Percentiles rank a stretch among this genome's conserved stretches.
These are phyloP conservation scores for Fusarium newnesense DNA, from an alignment of 2,329 filamentous ascomycete species.

Conservation along the genomic window DNA sequence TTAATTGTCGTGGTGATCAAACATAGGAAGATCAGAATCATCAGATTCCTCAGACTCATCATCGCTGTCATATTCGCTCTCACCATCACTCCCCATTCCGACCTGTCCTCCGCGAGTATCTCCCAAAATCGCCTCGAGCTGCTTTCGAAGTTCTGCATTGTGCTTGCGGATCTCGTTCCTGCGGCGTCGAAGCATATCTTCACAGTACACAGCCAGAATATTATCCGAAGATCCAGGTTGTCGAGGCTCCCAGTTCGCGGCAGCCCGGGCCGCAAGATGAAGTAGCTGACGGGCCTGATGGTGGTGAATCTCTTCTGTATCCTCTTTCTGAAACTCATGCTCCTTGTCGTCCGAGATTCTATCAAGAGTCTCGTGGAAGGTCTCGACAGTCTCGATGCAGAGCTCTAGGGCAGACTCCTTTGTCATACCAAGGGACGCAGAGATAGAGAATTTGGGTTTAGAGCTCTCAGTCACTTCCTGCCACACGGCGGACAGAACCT, in stretches of 20 bases:
- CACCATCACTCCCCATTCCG: slow-evolving; percentile 1
- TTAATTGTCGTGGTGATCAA: neutral
- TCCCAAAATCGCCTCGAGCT: slow-evolving; percentile 17
- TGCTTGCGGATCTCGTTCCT: slow-evolving; percentile 4
- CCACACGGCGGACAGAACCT: slow-evolving; percentile 5
- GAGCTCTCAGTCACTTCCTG: neutral
- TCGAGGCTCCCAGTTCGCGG: slow-evolving; percentile 24
- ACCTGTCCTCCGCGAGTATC: slow-evolving; percentile 16
- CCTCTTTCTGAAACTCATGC: neutral
- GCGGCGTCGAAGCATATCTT: slow-evolving; percentile 21
- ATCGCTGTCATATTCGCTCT: neutral
- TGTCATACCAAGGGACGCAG: neutral
- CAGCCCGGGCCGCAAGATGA: slow-evolving; percentile 30
- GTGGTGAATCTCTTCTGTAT: neutral
- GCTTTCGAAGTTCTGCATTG: slow-evolving; percentile 2
- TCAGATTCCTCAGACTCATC: neutral
- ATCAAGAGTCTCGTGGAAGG: slow-evolving; percentile 13
- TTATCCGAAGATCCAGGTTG: neutral
- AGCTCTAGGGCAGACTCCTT: slow-evolving; percentile 1
- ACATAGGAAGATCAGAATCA: neutral
- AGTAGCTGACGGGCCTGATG: slow-evolving; percentile 29
- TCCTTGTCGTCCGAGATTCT: slow-evolving; percentile 1
- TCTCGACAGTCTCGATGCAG: slow-evolving; percentile 25
- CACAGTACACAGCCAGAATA: slow-evolving; percentile 20
- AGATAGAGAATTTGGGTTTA: neutral